These are phyloP conservation scores for Solanum verrucosum DNA, from an alignment of 257 asterid species.

Conservation along the genomic window DNA sequence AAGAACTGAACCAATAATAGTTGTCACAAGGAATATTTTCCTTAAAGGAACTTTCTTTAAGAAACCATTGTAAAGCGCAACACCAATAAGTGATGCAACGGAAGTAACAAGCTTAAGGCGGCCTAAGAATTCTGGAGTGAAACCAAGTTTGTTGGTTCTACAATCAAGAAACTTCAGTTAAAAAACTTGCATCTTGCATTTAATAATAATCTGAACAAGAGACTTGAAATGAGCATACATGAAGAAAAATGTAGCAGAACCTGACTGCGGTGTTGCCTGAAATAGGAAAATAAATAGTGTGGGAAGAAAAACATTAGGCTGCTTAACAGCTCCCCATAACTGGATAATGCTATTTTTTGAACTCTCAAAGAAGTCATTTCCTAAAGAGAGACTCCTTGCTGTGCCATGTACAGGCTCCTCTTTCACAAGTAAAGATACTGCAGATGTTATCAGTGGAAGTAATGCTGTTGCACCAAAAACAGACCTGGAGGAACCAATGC, in stretches of 20 bases:
- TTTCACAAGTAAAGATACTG: slow-evolving; percentile 81
- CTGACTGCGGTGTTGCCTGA: slow-evolving; percentile 98
- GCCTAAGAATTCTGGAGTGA: slow-evolving; percentile 93
- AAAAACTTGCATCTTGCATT: not conserved
- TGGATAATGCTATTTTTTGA: slow-evolving; percentile 43
- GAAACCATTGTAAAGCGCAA: slow-evolving; percentile 80
- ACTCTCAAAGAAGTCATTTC: slow-evolving; percentile 37
- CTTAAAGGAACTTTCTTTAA: slow-evolving; percentile 72
- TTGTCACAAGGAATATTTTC: slow-evolving; percentile 69
- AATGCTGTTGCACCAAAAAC: slow-evolving; percentile 89
- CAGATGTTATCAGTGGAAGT: slow-evolving; percentile 94
- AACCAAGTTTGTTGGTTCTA: slow-evolving; percentile 86
- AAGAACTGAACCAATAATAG: slow-evolving; percentile 63
- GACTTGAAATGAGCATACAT: slow-evolving; percentile 43
- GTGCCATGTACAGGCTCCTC: slow-evolving; percentile 53
- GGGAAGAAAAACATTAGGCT: slow-evolving; percentile 80
- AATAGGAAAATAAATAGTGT: slow-evolving; percentile 79
- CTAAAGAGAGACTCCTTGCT: slow-evolving; percentile 28
- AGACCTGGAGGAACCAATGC: slow-evolving; percentile 47
- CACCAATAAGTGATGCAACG: slow-evolving; percentile 84
- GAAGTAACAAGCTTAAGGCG: slow-evolving; percentile 93
- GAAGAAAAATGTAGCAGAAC: slow-evolving; percentile 94
- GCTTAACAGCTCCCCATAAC: slow-evolving; percentile 68
- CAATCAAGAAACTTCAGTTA: slow-evolving; percentile 5
- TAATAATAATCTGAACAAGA: not conserved